phyloP scores from a whole-genome alignment of 352 stramenopile genomes.

The Aphanomyces cochlioides region DNA sequence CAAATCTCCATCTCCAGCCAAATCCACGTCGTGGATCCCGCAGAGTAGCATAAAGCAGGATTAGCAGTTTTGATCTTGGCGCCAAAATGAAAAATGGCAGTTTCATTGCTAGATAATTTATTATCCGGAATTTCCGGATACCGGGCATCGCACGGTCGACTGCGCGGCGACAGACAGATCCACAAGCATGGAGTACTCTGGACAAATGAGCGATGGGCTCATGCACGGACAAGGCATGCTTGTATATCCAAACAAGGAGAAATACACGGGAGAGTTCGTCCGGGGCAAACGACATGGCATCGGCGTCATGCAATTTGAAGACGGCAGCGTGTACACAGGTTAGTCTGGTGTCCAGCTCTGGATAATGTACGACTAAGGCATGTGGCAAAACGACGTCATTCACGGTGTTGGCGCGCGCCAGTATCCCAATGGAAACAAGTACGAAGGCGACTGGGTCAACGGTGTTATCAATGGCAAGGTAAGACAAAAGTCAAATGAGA shows the following conservation, averaged over 20 bases:
- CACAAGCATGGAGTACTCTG: slow-evolving; percentile 9
- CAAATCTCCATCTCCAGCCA: not conserved
- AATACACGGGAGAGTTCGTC: slow-evolving; percentile 57
- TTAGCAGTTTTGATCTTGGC: not conserved
- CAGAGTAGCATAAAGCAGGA: slow-evolving; percentile 1
- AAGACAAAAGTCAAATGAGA: slow-evolving; percentile 43
- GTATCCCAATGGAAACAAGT: slow-evolving; percentile 58
- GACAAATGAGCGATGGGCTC: slow-evolving; percentile 12
- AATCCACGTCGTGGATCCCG: not conserved
- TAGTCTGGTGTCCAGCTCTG: slow-evolving; percentile 32
- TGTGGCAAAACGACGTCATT: slow-evolving; percentile 40
- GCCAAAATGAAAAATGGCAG: not conserved
- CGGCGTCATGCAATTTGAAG: slow-evolving; percentile 53
- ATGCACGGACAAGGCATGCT: slow-evolving; percentile 44
- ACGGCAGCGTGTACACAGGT: slow-evolving; percentile 19
- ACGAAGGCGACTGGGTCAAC: slow-evolving; percentile 62
- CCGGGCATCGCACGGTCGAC: not conserved
- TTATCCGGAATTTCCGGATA: slow-evolving; percentile 1
- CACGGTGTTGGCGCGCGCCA: slow-evolving; percentile 53
- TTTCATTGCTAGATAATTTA: not conserved
- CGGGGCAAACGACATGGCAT: slow-evolving; percentile 61
- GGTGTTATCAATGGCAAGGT: slow-evolving; percentile 31
- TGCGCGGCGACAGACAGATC: too few relatives aligned
- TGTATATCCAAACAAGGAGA: slow-evolving; percentile 61
- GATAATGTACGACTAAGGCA: not conserved